These are phyloP conservation scores for Lipomyces starkeyi DNA, from an alignment of 805 yeast genomes.

Conservation along the genomic window DNA sequence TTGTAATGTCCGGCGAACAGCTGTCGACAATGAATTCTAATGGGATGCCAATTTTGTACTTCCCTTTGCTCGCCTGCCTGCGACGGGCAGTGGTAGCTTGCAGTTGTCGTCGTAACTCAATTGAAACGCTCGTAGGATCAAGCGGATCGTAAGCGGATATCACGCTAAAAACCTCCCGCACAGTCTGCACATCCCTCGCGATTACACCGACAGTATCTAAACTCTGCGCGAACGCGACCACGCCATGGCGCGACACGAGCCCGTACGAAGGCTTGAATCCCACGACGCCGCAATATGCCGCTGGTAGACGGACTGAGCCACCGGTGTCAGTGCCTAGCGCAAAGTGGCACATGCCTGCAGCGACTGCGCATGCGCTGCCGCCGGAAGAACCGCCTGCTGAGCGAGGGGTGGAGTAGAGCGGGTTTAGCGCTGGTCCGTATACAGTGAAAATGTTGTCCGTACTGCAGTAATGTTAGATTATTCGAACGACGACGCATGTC, in stretches of 20 bases:
- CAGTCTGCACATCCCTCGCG: conserved; percentile 54
- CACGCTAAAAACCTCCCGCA: conserved; percentile 58
- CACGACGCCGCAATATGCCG: conserved; percentile 77
- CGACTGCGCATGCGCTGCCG: conserved; percentile 93
- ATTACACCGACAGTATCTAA: conserved; percentile 92
- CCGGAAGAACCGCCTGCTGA: conserved; percentile 94
- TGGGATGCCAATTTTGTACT: conserved; percentile 72
- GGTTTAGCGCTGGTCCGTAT: conserved; percentile 49
- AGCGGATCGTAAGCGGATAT: conserved; percentile 62
- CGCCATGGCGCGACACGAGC: conserved; percentile 88
- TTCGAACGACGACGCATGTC: not conserved
- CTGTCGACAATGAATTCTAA: conserved; percentile 66
- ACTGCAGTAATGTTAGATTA: conserved; percentile 9
- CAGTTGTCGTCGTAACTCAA: conserved; percentile 32
- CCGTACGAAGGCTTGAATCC: conserved; percentile 98
- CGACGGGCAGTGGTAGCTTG: conserved; percentile 6
- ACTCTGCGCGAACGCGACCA: conserved; percentile 89
- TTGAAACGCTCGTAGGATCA: conserved; percentile 71
- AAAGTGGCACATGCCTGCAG: conserved; percentile 64
- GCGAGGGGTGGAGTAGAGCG: conserved; percentile 50
- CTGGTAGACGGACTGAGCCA: conserved; percentile 92
- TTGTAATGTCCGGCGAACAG: conserved; percentile 55
- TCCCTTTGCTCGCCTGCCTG: conserved; percentile 16
- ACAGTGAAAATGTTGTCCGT: conserved; percentile 47
- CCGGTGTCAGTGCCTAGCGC: conserved; percentile 97